A percentile compares a stretch with the other conserved stretches of the same genome.
Conservation (phyloP, 1,284 basidiomycete species). For the Uromyces viciae-fabae region DNA sequence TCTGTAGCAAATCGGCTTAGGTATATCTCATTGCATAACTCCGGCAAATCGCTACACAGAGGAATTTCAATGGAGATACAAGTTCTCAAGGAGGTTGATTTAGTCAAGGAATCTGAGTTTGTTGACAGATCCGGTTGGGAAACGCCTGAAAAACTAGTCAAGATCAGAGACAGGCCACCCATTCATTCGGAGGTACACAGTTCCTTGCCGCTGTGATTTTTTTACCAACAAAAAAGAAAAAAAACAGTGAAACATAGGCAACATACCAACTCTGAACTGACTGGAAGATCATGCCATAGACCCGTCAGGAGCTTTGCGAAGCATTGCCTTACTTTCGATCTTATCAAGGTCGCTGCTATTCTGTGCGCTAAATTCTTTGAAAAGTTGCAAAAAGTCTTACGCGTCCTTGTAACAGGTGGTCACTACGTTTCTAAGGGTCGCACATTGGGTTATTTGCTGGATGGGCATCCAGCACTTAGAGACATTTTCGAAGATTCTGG, state of each 20-base stretch:
- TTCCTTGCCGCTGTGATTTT: not conserved
- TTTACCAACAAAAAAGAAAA: not conserved
- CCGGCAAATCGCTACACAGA: too few species aligned
- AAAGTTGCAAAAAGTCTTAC: not conserved
- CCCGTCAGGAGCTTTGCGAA: slow-evolving; percentile 39
- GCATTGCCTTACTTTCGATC: slow-evolving; percentile 38
- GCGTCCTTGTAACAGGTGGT: not conserved
- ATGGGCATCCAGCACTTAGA: slow-evolving; percentile 26
- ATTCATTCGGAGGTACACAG: slow-evolving; percentile 24
- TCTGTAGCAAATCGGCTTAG: too few species aligned
- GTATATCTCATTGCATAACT: too few species aligned
- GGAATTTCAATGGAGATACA: too few species aligned
- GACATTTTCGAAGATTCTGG: slow-evolving; percentile 39
- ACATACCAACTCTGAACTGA: not conserved
- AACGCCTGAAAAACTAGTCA: not conserved
- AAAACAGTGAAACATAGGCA: not conserved
- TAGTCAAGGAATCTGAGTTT: too few species aligned
- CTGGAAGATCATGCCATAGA: not conserved
- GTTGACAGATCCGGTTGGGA: slow-evolving; percentile 26
- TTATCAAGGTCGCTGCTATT: slow-evolving; percentile 16
- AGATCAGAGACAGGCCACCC: slow-evolving; percentile 21
- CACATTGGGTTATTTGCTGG: slow-evolving; percentile 24
- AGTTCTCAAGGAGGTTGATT: too few species aligned
- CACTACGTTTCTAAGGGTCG: slow-evolving; percentile 25
- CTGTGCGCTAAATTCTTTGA: not conserved